Evolutionary conservation across 805 yeast genomes (phyloP).

Genomic region (Torulaspora maleeae): DNA sequence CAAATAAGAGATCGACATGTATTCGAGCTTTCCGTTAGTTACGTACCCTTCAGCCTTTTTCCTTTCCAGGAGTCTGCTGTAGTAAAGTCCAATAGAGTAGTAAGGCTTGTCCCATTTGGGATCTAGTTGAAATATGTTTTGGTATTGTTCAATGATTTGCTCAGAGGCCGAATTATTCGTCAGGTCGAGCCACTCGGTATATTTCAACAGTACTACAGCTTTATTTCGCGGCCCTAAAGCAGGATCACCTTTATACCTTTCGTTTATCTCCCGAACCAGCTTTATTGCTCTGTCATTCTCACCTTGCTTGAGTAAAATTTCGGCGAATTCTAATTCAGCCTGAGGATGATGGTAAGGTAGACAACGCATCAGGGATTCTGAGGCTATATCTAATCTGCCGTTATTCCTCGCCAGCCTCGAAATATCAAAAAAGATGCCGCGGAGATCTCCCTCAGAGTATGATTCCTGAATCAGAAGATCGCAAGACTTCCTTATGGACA

Average conservation of each 20-base stretch:
- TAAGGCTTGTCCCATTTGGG: conserved; percentile 71
- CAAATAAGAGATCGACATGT: conserved; percentile 30
- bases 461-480: conserved; percentile 28
- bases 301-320: conserved; percentile 83
- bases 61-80: conserved; percentile 69
- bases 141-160: conserved; percentile 66
- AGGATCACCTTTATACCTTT: conserved; percentile 16
- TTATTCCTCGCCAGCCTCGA: conserved; percentile 65
- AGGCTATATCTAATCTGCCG: conserved; percentile 66
- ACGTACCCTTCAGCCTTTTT: conserved; percentile 41
- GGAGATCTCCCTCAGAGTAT: conserved; percentile 33
- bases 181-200: conserved; percentile 82
- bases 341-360: conserved; percentile 32
- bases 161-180: conserved; percentile 79
- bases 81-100: conserved; percentile 75
- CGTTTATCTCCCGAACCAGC: conserved; percentile 41
- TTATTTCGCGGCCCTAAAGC: conserved; percentile 26
- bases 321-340: conserved; percentile 72
- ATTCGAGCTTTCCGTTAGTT: conserved; percentile 31
- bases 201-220: conserved; percentile 56
- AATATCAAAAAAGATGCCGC: conserved; percentile 52
- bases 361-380: conserved; percentile 57
- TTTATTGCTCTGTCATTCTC: conserved; percentile 81
- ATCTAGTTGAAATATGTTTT: conserved; percentile 50
- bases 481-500: conserved; percentile 55